Conservation (phyloP, 2,329 filamentous ascomycete genomes). For the Tolypocladium guangdongense region DNA sequence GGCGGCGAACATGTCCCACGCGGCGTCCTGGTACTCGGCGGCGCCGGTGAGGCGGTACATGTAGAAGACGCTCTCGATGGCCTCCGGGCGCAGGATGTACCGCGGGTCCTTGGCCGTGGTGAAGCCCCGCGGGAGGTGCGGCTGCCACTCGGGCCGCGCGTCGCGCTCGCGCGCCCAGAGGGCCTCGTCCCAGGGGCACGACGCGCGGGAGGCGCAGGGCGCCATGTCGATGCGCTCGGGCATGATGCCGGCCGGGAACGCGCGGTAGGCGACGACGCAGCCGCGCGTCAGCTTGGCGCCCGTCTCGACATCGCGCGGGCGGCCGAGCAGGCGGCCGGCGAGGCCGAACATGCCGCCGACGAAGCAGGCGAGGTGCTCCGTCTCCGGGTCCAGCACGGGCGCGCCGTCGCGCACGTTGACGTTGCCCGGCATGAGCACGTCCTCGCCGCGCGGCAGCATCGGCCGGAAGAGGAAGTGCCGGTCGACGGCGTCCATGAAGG, state of each 20-base stretch:
- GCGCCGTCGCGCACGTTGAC: conserved; percentile 13
- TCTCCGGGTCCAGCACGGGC: conserved; percentile 17
- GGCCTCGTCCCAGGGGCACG: conserved; percentile 20
- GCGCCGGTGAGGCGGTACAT: conserved; percentile 64
- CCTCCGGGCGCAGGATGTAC: conserved; percentile 63
- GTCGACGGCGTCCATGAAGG: conserved; percentile 42
- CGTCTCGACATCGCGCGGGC: conserved; percentile 28
- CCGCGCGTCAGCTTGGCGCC: conserved; percentile 36
- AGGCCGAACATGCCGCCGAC: conserved; percentile 40
- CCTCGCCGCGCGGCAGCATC: conserved; percentile 40
- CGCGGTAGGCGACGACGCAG: conserved; percentile 39
- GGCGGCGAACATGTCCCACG: conserved; percentile 62
- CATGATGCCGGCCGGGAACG: conserved; percentile 39
- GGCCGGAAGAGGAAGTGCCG: conserved; percentile 52
- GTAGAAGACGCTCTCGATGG: conserved; percentile 71
- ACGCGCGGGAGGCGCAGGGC: conserved; percentile 24
- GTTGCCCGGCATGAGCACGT: conserved; percentile 43
- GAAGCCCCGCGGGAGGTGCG: conserved; percentile 39
- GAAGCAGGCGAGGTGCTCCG: conserved; percentile 39
- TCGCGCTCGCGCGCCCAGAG: conserved; percentile 44
- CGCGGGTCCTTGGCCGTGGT: conserved; percentile 40
- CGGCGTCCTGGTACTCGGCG: conserved; percentile 49
- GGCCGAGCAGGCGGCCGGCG: conserved; percentile 31
- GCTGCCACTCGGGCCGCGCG: conserved; percentile 7
- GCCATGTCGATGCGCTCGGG: conserved; percentile 36